Base-by-base conservation (phyloP, 202 grass and related monocot genomes). In the Panicum hallii region DNA sequence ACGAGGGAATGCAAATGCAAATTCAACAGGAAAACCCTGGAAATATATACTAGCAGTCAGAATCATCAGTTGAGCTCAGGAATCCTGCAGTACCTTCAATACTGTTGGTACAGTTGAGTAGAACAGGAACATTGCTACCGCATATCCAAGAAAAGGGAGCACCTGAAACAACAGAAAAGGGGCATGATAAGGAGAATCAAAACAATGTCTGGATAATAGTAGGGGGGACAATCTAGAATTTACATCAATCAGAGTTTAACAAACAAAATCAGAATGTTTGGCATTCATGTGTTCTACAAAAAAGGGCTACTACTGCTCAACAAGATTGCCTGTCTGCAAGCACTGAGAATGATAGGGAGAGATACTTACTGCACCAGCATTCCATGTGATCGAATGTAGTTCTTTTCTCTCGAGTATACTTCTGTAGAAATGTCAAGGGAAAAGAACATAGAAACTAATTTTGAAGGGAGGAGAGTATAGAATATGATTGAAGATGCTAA, bases 51-150 rank as follows among this genome's bases (percentile, higher is more conserved):
- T n/a, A 5, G 0, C 4, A 77, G 16, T 50, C 1, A 63, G 46
- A 4, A 36, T 41, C 17, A 23, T 85, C 72, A 15, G 26, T 26
- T 5, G 32, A 57, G 67, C 17, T 40, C 34, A 82, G 23, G 1
- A 46, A 63, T 72, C 56, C 26, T 75, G 38, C 17, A 11, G 13
- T 70, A 99, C 96, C 96, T 94, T 96, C 7, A 96, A 82, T 42
- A 94, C 73, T 47, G 90, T 75, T 4, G 93, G 93, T 13, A 99
- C 96, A 30, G 84, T 91, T 20, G 96, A 99, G 52, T 99, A 96
- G 77, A 99, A 94, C 38, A 99, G 79, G 79, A 96, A 99, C 96
- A 99, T 99, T 30, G 93, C 96, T 44, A 88, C 45, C 1, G 91
- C 81, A 49, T 87, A 99, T 32, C 91, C 93, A 47, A 99, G 5